These are phyloP conservation scores for Nicotiana benthamiana DNA, from an alignment of 257 asterid species.

Conservation along the genomic window DNA sequence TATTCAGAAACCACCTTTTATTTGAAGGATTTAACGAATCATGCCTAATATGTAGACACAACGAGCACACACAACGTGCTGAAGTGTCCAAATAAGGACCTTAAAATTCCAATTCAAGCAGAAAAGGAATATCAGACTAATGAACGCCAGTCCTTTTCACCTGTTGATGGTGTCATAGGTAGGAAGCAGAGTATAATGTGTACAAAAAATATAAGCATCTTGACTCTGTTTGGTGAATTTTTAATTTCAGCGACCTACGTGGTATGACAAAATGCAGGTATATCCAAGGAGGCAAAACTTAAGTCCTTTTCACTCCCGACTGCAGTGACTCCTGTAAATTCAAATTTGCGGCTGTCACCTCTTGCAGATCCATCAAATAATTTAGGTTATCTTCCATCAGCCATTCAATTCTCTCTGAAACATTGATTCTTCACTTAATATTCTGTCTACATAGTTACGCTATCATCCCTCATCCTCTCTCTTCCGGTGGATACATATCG, in stretches of 20 bases:
- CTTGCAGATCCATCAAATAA: constrained; percentile 19
- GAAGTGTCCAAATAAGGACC: constrained; percentile 18
- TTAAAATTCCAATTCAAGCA: constrained; percentile 23
- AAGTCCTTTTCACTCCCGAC: constrained; percentile 19
- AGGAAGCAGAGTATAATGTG: neutral
- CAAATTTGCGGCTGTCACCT: constrained; percentile 23
- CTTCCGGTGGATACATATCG: neutral
- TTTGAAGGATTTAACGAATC: neutral
- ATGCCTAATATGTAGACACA: constrained; percentile 23
- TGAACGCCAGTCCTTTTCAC: constrained; percentile 26
- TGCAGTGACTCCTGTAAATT: constrained; percentile 32
- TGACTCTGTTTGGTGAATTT: neutral
- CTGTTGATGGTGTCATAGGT: constrained; percentile 12
- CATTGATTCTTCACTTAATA: neutral
- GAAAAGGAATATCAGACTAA: constrained; percentile 29
- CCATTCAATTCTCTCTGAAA: constrained; percentile 4
- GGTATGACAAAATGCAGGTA: constrained; percentile 35
- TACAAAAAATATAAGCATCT: neutral
- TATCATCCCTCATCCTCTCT: neutral
- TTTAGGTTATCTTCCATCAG: constrained; percentile 36
- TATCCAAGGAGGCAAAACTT: constrained; percentile 17
- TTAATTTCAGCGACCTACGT: neutral
- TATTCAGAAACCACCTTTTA: neutral
- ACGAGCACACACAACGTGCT: constrained; percentile 14
- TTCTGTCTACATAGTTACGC: neutral